Base-by-base conservation (phyloP, 2,329 filamentous ascomycete species). In the Graphilbum fragrans region DNA sequence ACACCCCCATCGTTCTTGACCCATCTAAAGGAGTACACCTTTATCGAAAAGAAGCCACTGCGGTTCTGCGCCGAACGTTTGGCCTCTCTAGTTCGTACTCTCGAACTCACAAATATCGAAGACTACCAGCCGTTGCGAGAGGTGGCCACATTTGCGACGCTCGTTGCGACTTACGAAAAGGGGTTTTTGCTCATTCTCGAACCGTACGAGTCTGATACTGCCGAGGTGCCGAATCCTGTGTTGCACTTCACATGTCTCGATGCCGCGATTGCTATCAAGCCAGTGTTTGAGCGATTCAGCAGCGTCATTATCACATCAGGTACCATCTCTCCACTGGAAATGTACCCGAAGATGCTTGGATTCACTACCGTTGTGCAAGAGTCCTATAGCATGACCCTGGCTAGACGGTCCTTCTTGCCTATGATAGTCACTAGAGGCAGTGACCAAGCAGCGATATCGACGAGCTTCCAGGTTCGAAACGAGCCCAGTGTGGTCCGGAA, bases 301-400 rank as follows among this genome's bases (percentile, higher is more conserved):
- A 96, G 92, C 2, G 92, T 98, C 49, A 94, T 98, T 55, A 96
- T 98, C 57, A 98, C 92, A 0, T 96, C 92, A 0, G 92, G 92
- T 48, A 98, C 92, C 2, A 86, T 98, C 46, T 96, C 92, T 2
- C 92, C 92, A 0, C 65, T 98, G 4, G 93, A 98, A 58, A 98
- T 98, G 83, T 98, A 98, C 55, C 93, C 92, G 0, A 95, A 94
- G 56, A 98, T 98, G 88, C 78, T 98, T 21, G 83, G 86, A 41
- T 98, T 98, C 62, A 72, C 73, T 10, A 86, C 88, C 2, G 87
- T 96, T 1, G 82, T 96, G 3, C 88, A 96, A 57, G 88, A 98
- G 59, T 98, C 93, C 0, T 98, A 98, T 63, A 80, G 78, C 48
- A 98, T 98, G 87, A 96, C 92, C 0, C 73, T 98, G 6, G 90